Conservation (phyloP, 257 asterid species). For the Petrea volubilis region DNA sequence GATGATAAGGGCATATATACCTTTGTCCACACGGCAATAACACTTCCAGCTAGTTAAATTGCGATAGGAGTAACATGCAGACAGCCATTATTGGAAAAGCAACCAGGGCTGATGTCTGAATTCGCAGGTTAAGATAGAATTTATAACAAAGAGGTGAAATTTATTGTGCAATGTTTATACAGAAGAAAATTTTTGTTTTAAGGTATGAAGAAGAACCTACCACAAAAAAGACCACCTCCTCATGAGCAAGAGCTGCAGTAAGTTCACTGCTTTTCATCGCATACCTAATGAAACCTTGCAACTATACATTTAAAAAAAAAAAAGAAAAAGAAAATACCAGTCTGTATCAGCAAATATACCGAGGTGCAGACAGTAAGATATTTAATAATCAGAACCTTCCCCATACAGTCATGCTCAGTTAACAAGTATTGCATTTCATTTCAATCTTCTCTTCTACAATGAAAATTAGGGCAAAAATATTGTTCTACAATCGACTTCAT, state of each 20-base stretch:
- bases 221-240: slow-evolving; percentile 77
- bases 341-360: background rate
- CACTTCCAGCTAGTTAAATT: slow-evolving; percentile 41
- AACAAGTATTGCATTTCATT: background rate
- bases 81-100: slow-evolving; percentile 60
- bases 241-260: slow-evolving; percentile 63
- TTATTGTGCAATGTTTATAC: background rate
- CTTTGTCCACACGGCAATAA: slow-evolving; percentile 14
- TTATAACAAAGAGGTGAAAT: background rate
- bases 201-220: slow-evolving; percentile 36
- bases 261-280: slow-evolving; percentile 53
- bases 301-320: slow-evolving; percentile 44
- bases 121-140: slow-evolving; percentile 23
- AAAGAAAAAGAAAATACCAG: slow-evolving; percentile 20
- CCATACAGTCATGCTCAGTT: slow-evolving; percentile 2
- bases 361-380: too few species aligned
- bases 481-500: background rate
- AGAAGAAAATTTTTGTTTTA: background rate
- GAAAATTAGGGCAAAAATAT: background rate
- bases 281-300: slow-evolving; percentile 65
- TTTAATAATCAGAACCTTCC: too few species aligned
- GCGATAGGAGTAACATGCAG: slow-evolving; percentile 52
- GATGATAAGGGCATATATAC: slow-evolving; percentile 2
- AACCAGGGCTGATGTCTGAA: slow-evolving; percentile 72
- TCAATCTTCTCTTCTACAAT: background rate